Evolutionary conservation across 441 rosid genomes (phyloP), one percentile per base, ranked within the genome.

Genomic region (Monsonia emarginata): DNA sequence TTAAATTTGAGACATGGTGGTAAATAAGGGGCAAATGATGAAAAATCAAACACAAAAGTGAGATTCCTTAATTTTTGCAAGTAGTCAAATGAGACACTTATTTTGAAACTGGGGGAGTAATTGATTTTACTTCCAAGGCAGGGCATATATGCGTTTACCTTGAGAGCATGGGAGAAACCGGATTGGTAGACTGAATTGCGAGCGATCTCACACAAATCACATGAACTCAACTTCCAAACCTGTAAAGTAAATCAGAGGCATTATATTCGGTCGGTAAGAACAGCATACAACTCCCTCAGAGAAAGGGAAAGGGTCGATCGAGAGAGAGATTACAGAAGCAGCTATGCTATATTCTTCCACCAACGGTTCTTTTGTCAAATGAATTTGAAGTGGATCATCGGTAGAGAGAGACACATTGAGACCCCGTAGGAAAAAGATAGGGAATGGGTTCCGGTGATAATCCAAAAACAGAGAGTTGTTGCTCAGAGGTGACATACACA

Each of bases 341-440:
- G 99, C 98, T 69, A 95, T 91, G 84, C 98, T 95, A 72, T 89
- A 95, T 76, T 95, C 99, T 78, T 95, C 99, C 65, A 95, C 99
- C 64, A 95, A 76, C 34, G 98, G 98, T 67, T 95, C 99, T 84
- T 95, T 95, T 14, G 99, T 95, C 31, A 95, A 78, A 76, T 95
- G 99, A 78, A 95, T 95, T 76, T 95, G 97, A 62, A 95, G 99
- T 0, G 97, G 99, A 76, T 95, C 99, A 71, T 95, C 97, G 0
- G 99, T 95, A 38, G 99, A 95, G 50, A 95, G 90, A 26, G 99
- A 95, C 42, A 95, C 95, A 82, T 95, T 95, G 70, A 95, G 93
- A 58, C 97, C 99, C 30, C 97, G 88, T 27, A 84, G 80, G 85
- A 94, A 95, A 81, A 95, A 95, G 76, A 79, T 78, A 18, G 96